Conservation (phyloP, 129 eudicot species). For the Calendula officinalis region DNA sequence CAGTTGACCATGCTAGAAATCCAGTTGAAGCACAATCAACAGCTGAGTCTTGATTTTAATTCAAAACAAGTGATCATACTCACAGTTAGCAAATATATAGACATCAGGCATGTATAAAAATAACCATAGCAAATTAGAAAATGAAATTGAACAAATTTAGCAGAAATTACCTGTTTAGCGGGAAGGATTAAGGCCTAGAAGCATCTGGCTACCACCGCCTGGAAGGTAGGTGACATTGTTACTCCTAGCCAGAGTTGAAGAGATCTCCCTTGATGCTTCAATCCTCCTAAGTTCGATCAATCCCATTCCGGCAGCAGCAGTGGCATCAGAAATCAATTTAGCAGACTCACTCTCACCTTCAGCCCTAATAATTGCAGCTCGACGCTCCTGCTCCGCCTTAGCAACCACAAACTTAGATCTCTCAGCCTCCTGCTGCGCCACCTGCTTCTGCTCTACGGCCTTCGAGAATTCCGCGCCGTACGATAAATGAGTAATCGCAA, state of each 20-base stretch:
- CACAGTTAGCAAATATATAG: not conserved
- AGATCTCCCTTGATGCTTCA: slow-evolving; percentile 72
- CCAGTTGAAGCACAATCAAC: not conserved
- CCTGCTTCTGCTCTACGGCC: slow-evolving; percentile 97
- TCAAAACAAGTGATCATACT: slow-evolving; percentile 4
- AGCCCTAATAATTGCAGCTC: slow-evolving; percentile 85
- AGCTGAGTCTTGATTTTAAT: not conserved
- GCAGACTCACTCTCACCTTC: slow-evolving; percentile 94
- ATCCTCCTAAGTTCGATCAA: slow-evolving; percentile 87
- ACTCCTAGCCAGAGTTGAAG: slow-evolving; percentile 51
- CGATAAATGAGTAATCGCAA: slow-evolving; percentile 79
- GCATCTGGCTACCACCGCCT: slow-evolving; percentile 44
- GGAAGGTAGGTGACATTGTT: slow-evolving; percentile 60
- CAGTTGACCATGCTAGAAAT: not conserved
- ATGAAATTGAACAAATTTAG: not conserved
- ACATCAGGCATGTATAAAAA: too few species aligned
- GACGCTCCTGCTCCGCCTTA: slow-evolving; percentile 78
- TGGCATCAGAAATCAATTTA: slow-evolving; percentile 79
- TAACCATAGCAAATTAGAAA: too few species aligned
- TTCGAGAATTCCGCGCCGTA: slow-evolving; percentile 81
- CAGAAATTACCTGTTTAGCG: slow-evolving; percentile 44
- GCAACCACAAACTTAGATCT: slow-evolving; percentile 72
- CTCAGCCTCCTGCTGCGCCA: slow-evolving; percentile 97
- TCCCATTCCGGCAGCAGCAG: slow-evolving; percentile 72
- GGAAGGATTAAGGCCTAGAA: slow-evolving; percentile 56